A percentile compares a stretch with the other conserved stretches of the same genome.
phyloP scores from a whole-genome alignment of 345 rosid genomes.

The Lumnitzera littorea region DNA sequence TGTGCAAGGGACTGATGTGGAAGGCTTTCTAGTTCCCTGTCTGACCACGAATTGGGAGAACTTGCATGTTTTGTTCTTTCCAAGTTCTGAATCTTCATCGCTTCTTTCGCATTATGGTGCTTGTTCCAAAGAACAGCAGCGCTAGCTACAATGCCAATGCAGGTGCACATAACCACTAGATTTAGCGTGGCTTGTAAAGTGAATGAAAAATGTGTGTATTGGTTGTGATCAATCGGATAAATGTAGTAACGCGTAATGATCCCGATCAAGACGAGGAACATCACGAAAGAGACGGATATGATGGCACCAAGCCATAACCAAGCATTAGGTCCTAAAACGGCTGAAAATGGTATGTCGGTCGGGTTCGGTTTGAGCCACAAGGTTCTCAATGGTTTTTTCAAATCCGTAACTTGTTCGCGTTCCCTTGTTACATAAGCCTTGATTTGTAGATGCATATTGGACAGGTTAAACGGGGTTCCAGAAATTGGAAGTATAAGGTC shows the following conservation, averaged over 20 bases:
- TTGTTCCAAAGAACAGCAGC: constrained; percentile 55
- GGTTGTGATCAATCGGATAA: constrained; percentile 45
- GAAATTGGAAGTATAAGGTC: constrained; percentile 52
- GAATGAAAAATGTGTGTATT: constrained; percentile 15
- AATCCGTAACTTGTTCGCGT: constrained; percentile 15
- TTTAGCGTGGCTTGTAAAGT: constrained; percentile 23
- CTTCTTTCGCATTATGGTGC: constrained; percentile 25
- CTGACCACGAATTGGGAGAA: constrained; percentile 15
- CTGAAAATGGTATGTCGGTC: constrained; percentile 44
- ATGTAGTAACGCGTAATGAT: constrained; percentile 49
- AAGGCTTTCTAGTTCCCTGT: constrained; percentile 51
- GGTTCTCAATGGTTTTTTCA: constrained; percentile 21
- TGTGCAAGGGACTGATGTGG: constrained; percentile 40
- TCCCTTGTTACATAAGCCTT: constrained; percentile 77
- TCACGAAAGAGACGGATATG: constrained; percentile 56
- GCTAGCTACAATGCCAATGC: constrained; percentile 40
- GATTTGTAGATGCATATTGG: constrained; percentile 35
- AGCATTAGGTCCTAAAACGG: constrained; percentile 56
- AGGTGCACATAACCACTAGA: constrained; percentile 32
- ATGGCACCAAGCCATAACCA: constrained; percentile 76
- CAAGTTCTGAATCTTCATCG: constrained; percentile 24
- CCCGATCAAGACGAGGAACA: constrained; percentile 49
- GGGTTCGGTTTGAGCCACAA: constrained; percentile 51
- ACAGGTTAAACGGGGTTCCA: constrained; percentile 23
- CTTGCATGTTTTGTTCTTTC: constrained; percentile 13